Evolutionary conservation across 192 early-diverging fungal genomes (phyloP), one percentile per base, ranked within the genome.

Genomic region (Gaertneriomyces sp.): DNA sequence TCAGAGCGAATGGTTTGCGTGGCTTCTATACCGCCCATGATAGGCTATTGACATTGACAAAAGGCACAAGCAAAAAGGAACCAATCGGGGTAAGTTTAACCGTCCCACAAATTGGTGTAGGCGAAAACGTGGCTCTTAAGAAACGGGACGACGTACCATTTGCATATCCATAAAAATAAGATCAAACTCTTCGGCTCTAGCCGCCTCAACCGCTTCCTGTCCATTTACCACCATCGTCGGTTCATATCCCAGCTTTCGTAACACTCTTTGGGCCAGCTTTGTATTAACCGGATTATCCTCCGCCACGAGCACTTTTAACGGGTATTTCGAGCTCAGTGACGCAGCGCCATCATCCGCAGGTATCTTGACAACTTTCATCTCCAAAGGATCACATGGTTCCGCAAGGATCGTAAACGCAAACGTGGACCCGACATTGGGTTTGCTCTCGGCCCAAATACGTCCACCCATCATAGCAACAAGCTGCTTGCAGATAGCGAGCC

Each of bases 401-500:
- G n/a, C n/a, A n/a, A n/a, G 44, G 42, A 70, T 62, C 2, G 89
- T 91, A 60, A 93, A 91, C 69, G 79, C 87, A 76, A 93, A 93
- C 63, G 81, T 81, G 0, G 88, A 89, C 20, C 91, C 90, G 41
- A 79, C 74, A 14, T 87, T 89, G 55, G 81, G 85, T 39, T 81
- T 81, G 65, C 84, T 86, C 65, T 87, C 84, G 4, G 91, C 90
- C 80, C 89, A 87, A 51, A 92, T 86, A 59, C 85, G 72, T 38
- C 92, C 91, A 55, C 89, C 88, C 75, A 56, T 25, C 54, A 56
- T 56, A 20, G 14, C 1, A 10, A 56, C 54, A 84, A 95, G 75
- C 39, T 87, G 84, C 73, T 86, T 87, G 8, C 86, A 90, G 50
- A 95, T 95, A 41, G 87, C 89, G 39, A 95, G 78, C 0, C 92